phyloP scores from a whole-genome alignment of 164 flowering plant species.

The Chloranthus sessilifolius region DNA sequence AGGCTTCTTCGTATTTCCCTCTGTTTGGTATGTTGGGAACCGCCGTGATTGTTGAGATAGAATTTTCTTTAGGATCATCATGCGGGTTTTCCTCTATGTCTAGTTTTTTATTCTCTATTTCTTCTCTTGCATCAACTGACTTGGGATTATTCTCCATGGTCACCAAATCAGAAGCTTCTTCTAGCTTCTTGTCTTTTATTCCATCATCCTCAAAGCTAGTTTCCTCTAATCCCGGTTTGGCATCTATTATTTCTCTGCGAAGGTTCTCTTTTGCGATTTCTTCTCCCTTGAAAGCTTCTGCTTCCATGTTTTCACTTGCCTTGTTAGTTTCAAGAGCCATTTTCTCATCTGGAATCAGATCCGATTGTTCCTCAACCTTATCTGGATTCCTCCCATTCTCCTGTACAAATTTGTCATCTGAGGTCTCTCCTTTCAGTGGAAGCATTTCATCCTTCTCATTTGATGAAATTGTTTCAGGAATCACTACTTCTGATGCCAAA shows the following conservation, averaged over 20 bases:
- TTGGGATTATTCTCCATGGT: background rate
- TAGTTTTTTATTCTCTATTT: no score
- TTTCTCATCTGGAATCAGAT: background rate
- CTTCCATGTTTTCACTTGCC: background rate
- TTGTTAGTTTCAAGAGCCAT: background rate
- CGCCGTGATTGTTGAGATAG: no score
- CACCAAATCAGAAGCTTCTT: background rate
- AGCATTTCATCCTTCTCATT: no score
- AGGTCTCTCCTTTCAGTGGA: no score
- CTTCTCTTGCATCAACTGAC: background rate
- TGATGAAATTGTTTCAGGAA: no score
- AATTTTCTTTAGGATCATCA: no score
- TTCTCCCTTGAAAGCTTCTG: background rate
- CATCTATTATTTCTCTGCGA: background rate
- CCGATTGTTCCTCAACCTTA: background rate
- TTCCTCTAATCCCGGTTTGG: constrained; percentile 1
- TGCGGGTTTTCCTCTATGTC: no score
- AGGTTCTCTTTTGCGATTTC: background rate
- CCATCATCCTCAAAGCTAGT: constrained; percentile 2
- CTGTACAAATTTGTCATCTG: background rate
- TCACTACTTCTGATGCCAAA: no score
- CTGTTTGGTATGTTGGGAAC: background rate
- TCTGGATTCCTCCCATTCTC: background rate
- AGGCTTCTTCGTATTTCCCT: background rate
- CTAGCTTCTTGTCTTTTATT: constrained; percentile 3